phyloP scores from a whole-genome alignment of 108 stramenopile species.

The Skeletonema tropicum region DNA sequence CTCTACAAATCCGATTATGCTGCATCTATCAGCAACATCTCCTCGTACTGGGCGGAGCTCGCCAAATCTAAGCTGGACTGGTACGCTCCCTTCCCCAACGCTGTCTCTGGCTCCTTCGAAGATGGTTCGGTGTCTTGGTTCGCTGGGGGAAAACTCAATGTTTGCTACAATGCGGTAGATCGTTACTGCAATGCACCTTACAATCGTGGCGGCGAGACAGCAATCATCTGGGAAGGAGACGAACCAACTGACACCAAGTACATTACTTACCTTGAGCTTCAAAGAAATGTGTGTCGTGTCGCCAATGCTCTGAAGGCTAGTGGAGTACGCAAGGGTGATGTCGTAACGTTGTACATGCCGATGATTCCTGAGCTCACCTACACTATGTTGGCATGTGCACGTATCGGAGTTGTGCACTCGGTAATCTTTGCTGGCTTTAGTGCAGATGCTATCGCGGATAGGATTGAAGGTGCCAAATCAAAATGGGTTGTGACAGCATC shows the following conservation, averaged over 20 bases:
- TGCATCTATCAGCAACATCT: slow-evolving; percentile 58
- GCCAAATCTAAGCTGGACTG: slow-evolving; percentile 73
- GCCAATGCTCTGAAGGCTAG: slow-evolving; percentile 89
- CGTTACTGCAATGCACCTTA: slow-evolving; percentile 59
- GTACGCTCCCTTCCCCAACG: slow-evolving; percentile 63
- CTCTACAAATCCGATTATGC: slow-evolving; percentile 63
- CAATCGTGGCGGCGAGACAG: slow-evolving; percentile 67
- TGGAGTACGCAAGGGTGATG: slow-evolving; percentile 90
- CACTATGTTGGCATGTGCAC: slow-evolving; percentile 97
- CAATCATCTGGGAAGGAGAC: slow-evolving; percentile 90
- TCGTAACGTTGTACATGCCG: slow-evolving; percentile 98
- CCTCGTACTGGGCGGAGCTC: slow-evolving; percentile 64
- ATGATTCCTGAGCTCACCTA: slow-evolving; percentile 98
- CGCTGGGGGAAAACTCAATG: slow-evolving; percentile 83
- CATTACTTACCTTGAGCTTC: slow-evolving; percentile 75
- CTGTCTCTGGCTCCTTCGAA: slow-evolving; percentile 54
- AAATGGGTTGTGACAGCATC: slow-evolving; percentile 77
- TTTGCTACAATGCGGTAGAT: slow-evolving; percentile 89
- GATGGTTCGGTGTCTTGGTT: slow-evolving; percentile 81
- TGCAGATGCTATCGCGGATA: slow-evolving; percentile 78
- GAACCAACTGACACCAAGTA: slow-evolving; percentile 54
- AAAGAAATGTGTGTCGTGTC: slow-evolving; percentile 78
- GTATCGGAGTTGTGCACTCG: slow-evolving; percentile 96
- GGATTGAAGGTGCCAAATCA: slow-evolving; percentile 72
- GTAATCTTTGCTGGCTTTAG: slow-evolving; percentile 95